phyloP scores from a whole-genome alignment of 2,329 filamentous ascomycete species.

The Aspergillus ruber region DNA sequence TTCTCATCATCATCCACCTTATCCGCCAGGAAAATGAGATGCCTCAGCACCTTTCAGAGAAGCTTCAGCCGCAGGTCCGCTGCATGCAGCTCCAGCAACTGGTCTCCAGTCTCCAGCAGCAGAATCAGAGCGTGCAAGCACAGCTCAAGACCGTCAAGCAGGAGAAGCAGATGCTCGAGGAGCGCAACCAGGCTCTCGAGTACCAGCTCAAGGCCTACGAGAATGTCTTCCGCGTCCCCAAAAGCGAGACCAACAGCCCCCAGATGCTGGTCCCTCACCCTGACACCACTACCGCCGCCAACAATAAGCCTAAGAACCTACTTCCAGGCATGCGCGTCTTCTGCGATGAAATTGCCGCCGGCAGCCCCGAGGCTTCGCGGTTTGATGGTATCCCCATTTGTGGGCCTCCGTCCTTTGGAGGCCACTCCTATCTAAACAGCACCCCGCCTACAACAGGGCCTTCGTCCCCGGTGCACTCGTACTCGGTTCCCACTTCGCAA shows the following conservation, averaged over 20 bases:
- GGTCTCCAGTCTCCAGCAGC: constrained; percentile 28
- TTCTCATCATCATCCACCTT: constrained; percentile 29
- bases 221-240: constrained; percentile 32
- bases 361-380: constrained; percentile 17
- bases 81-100: constrained; percentile 35
- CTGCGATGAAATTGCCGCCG: constrained; percentile 27
- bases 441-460: constrained; percentile 30
- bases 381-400: constrained; percentile 18
- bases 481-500: constrained; percentile 21
- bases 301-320: constrained; percentile 19
- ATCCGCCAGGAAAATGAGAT: constrained; percentile 31
- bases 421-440: constrained; percentile 23
- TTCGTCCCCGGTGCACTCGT: constrained; percentile 28
- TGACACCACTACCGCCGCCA: constrained; percentile 4
- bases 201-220: constrained; percentile 35
- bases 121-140: constrained; percentile 29
- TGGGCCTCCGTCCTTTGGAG: constrained; percentile 21
- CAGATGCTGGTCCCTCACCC: constrained; percentile 19
- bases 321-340: constrained; percentile 31
- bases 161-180: constrained; percentile 29
- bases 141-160: constrained; percentile 29
- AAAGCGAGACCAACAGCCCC: constrained; percentile 24
- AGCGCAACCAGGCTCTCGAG: constrained; percentile 31
- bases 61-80: constrained; percentile 32
- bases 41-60: constrained; percentile 30